phyloP scores from a whole-genome alignment of 768 basidiomycete species.

The Filobasidium floriforme region DNA sequence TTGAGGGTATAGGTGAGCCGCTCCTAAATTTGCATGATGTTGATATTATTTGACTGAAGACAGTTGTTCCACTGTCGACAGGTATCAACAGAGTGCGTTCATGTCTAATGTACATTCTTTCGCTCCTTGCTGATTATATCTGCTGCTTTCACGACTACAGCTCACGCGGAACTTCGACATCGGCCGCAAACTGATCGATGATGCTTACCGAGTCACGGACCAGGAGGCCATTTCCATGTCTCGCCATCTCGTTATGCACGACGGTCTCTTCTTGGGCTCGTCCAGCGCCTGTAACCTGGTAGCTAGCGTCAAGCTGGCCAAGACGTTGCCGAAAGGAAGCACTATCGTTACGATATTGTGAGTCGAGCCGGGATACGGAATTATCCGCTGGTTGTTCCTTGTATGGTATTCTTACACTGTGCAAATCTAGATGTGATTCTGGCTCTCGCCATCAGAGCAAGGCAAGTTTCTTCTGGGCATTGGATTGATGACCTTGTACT shows the following conservation, averaged over 20 bases:
- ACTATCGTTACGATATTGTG: constrained; percentile 80
- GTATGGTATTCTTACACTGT: too few species aligned
- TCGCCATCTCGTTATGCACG: constrained; percentile 77
- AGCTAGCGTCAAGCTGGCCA: constrained; percentile 74
- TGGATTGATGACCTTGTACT: not conserved
- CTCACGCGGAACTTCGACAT: constrained; percentile 82
- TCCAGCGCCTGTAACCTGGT: constrained; percentile 93
- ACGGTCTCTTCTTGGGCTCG: constrained; percentile 90
- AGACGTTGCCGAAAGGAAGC: constrained; percentile 60
- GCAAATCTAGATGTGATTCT: constrained; percentile 74
- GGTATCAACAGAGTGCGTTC: constrained; percentile 61
- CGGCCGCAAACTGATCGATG: constrained; percentile 74
- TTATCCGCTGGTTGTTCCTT: too few species aligned
- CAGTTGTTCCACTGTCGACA: not conserved
- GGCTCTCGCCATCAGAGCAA: constrained; percentile 89
- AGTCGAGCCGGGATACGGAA: too few species aligned
- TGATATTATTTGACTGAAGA: not conserved
- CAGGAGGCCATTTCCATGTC: constrained; percentile 94
- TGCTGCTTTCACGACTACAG: constrained; percentile 6
- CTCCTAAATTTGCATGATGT: not conserved
- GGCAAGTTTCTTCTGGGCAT: constrained; percentile 51
- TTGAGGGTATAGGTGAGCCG: constrained; percentile 56
- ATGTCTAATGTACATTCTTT: not conserved
- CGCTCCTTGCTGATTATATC: too few species aligned
- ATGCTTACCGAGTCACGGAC: constrained; percentile 78